These are phyloP conservation scores for Boletus rubropictus DNA, from an alignment of 768 basidiomycete species.

Conservation along the genomic window DNA sequence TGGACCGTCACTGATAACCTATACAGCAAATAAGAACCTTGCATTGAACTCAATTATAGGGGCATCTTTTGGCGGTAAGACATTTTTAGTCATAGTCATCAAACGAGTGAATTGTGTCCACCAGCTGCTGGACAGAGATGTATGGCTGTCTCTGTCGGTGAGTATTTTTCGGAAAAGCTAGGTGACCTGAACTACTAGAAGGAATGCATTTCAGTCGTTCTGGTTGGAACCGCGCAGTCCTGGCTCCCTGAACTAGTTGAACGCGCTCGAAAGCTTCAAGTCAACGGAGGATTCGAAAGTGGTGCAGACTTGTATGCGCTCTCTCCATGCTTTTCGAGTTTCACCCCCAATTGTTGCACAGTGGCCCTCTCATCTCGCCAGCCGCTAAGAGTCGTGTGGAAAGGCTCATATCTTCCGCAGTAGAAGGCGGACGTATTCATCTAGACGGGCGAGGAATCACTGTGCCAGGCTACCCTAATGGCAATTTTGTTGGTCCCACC, in stretches of 20 bases:
- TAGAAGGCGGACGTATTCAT: conserved; percentile 79
- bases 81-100: conserved; percentile 16
- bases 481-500: conserved; percentile 94
- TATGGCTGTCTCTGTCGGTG: conserved; percentile 93
- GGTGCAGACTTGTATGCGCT: conserved; percentile 67
- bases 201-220: conserved; percentile 42
- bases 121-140: conserved; percentile 93
- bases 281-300: conserved; percentile 87
- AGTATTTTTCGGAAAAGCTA: conserved; percentile 17
- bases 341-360: conserved; percentile 22
- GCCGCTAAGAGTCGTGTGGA: conserved; percentile 74
- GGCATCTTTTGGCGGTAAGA: conserved; percentile 83
- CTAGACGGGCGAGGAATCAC: conserved; percentile 75
- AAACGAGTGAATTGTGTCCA: conserved; percentile 18
- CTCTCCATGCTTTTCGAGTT: not conserved
- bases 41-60: conserved; percentile 89
- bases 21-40: conserved; percentile 81
- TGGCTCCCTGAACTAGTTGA: conserved; percentile 88
- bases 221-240: conserved; percentile 71
- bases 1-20: not conserved
- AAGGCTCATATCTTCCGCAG: conserved; percentile 64
- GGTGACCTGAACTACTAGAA: not conserved
- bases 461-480: conserved; percentile 72
- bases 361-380: conserved; percentile 79
- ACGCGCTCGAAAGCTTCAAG: conserved; percentile 71